Evolutionary conservation across 2,329 filamentous ascomycete species (phyloP).

Genomic region (Metarhizium humberi): DNA sequence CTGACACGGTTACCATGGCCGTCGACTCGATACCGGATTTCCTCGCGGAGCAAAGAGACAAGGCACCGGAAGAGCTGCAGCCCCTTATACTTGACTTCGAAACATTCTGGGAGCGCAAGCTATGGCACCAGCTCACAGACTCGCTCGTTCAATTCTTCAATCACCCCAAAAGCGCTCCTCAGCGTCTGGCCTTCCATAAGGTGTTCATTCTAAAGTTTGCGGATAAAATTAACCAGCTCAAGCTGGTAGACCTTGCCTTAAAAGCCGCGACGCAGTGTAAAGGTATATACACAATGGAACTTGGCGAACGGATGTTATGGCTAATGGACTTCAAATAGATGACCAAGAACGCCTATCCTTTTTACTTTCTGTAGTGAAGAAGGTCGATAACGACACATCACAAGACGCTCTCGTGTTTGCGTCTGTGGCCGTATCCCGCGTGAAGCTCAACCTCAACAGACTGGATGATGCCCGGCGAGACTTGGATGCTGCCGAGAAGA

Average conservation of each 20-base stretch:
- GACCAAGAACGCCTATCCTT: conserved; percentile 80
- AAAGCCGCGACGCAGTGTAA: conserved; percentile 78
- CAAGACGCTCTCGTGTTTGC: conserved; percentile 96
- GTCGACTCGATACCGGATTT: conserved; percentile 85
- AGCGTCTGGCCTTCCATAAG: conserved; percentile 86
- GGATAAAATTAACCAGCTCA: conserved; percentile 98
- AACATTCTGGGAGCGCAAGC: conserved; percentile 94
- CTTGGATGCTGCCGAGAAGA: conserved; percentile 76
- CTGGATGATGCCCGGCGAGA: conserved; percentile 78
- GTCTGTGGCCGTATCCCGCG: conserved; percentile 77
- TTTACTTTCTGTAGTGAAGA: conserved; percentile 71
- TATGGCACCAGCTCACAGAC: conserved; percentile 98
- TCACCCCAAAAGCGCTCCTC: conserved; percentile 66
- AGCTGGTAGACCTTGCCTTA: conserved; percentile 84
- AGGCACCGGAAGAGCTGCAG: conserved; percentile 80
- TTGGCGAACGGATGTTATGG: conserved; percentile 7
- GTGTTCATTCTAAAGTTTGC: conserved; percentile 93
- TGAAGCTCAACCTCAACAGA: conserved; percentile 73
- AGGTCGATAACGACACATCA: conserved; percentile 84
- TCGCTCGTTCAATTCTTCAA: conserved; percentile 82
- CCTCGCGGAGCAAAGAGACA: conserved; percentile 80
- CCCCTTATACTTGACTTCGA: conserved; percentile 85
- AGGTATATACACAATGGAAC: conserved; percentile 40
- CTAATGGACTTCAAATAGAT: conserved; percentile 42
- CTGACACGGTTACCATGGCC: conserved; percentile 49